A percentile compares a stretch with the other conserved stretches of the same genome.
Evolutionary conservation across 495 filamentous ascomycete genomes (phyloP).

Genomic region (Penicillium ochrochloron): DNA sequence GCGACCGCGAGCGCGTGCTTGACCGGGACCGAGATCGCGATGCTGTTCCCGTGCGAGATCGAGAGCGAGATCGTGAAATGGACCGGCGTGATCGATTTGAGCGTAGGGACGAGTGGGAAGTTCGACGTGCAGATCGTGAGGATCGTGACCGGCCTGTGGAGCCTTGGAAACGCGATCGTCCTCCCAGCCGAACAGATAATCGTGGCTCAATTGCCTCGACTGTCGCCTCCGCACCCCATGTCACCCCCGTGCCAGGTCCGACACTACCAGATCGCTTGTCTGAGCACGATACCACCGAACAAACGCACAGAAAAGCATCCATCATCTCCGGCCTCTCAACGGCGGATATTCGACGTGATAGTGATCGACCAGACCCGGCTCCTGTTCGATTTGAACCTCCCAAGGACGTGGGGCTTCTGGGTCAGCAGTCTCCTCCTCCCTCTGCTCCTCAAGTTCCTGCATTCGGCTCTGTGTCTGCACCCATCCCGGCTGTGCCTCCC

Average conservation of each 20-base stretch:
- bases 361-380: constrained; percentile 44
- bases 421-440: constrained; percentile 68
- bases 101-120: constrained; percentile 51
- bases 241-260: constrained; percentile 12
- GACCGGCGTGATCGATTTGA: constrained; percentile 52
- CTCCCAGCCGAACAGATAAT: constrained; percentile 47
- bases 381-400: constrained; percentile 43
- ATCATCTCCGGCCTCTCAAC: constrained; percentile 28
- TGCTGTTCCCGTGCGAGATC: constrained; percentile 33
- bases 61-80: constrained; percentile 43
- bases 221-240: constrained; percentile 27
- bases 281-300: constrained; percentile 35
- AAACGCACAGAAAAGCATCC: constrained; percentile 45
- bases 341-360: constrained; percentile 47
- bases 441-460: constrained; percentile 80
- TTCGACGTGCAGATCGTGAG: constrained; percentile 48
- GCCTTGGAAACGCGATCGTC: constrained; percentile 55
- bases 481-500: constrained; percentile 32
- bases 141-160: constrained; percentile 66
- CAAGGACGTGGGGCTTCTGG: constrained; percentile 43
- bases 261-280: constrained; percentile 23
- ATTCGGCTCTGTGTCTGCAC: constrained; percentile 65
- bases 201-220: constrained; percentile 42
- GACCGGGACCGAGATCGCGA: constrained; percentile 42
- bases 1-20: constrained; percentile 39